phyloP scores from a whole-genome alignment of 345 rosid genomes.

The Citrus glauca region DNA sequence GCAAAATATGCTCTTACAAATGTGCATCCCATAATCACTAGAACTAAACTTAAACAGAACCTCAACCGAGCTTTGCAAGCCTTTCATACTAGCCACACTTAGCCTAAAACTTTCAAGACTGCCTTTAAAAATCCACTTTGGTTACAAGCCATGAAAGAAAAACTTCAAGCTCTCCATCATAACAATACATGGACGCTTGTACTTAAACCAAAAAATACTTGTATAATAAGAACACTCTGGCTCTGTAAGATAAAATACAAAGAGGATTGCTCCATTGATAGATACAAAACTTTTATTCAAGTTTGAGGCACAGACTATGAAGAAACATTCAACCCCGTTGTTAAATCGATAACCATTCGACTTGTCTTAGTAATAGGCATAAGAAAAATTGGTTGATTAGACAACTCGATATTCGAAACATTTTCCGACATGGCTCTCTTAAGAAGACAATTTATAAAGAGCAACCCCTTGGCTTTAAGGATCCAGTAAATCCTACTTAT shows the following conservation, averaged over 20 bases:
- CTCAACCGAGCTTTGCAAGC: neutral
- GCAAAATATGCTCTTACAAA: no score
- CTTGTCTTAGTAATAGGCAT: neutral
- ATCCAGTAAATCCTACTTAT: neutral
- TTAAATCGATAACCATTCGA: neutral
- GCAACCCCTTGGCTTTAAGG: neutral
- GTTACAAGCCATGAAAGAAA: neutral
- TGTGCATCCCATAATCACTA: neutral
- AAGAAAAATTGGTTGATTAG: neutral
- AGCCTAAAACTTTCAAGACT: neutral
- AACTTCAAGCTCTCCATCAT: neutral
- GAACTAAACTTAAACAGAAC: no score
- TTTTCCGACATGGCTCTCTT: neutral
- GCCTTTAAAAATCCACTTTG: neutral
- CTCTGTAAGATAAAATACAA: neutral
- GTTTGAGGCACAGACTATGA: no score
- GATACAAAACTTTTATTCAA: no score
- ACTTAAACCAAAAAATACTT: neutral
- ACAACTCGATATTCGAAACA: neutral
- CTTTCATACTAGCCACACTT: neutral
- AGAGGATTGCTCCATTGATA: no score
- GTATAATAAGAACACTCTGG: neutral
- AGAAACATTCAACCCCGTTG: no score
- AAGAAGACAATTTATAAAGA: neutral
- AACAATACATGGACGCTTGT: neutral